phyloP scores from a whole-genome alignment of 805 yeast genomes.

The Hanseniaspora clermontiae region DNA sequence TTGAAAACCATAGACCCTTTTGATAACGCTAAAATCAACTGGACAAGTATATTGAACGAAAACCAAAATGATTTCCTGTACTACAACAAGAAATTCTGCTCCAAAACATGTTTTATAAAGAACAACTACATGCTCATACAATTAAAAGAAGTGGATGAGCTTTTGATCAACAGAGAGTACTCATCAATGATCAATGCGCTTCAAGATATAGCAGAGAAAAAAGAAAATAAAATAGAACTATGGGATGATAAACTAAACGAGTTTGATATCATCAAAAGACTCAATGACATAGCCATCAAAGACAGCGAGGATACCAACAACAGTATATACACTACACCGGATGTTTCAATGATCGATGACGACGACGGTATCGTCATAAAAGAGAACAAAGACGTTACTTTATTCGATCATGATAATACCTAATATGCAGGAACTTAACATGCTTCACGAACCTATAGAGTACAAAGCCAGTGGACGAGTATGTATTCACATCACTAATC shows the following conservation, averaged over 20 bases:
- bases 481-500: background rate
- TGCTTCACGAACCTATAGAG: background rate
- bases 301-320: background rate
- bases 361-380: conserved; percentile 2
- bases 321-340: conserved; percentile 1
- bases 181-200: background rate
- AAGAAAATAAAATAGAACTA: conserved; percentile 8
- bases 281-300: conserved; percentile 1
- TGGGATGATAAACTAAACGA: conserved; percentile 12
- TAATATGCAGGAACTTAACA: background rate
- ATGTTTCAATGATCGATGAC: conserved; percentile 10
- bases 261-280: conserved; percentile 6
- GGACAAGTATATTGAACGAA: conserved; percentile 8
- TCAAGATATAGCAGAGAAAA: background rate
- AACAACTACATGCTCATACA: conserved; percentile 12
- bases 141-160: conserved; percentile 9
- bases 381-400: conserved; percentile 10
- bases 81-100: conserved; percentile 11
- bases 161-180: conserved; percentile 5
- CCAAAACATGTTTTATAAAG: conserved; percentile 7
- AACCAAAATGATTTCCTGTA: conserved; percentile 11
- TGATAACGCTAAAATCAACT: conserved; percentile 9
- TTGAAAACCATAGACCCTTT: conserved; percentile 11
- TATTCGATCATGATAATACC: conserved; percentile 6
- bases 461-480: background rate